Conservation (phyloP, 768 basidiomycete genomes). For the Tricholoma matsutake region DNA sequence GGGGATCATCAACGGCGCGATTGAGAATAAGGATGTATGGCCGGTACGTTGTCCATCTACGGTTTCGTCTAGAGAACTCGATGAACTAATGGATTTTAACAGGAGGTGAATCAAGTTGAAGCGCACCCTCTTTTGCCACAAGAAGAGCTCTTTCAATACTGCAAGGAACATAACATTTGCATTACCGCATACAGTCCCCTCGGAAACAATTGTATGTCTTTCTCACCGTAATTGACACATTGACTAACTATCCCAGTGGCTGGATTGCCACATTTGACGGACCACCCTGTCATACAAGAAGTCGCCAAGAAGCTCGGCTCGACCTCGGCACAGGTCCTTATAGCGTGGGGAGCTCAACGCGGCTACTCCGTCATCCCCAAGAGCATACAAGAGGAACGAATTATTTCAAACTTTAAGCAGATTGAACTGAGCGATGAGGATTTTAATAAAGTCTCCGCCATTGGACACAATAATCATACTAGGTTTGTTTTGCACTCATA, state of each 20-base stretch:
- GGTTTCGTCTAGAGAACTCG: neutral
- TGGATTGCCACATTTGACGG: conserved; percentile 64
- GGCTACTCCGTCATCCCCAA: conserved; percentile 87
- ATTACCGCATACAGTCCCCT: conserved; percentile 68
- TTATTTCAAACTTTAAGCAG: conserved; percentile 77
- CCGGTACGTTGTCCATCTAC: conserved; percentile 44
- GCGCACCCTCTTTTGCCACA: conserved; percentile 80
- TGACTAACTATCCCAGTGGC: conserved; percentile 36
- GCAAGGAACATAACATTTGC: conserved; percentile 67
- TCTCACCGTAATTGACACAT: neutral
- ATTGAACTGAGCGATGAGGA: conserved; percentile 64
- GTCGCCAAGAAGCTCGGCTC: conserved; percentile 63
- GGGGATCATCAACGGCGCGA: conserved; percentile 62
- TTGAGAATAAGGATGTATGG: conserved; percentile 43
- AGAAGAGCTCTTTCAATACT: conserved; percentile 67
- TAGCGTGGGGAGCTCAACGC: conserved; percentile 76
- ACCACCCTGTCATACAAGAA: conserved; percentile 56
- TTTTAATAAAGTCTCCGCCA: conserved; percentile 52
- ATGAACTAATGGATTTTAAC: neutral
- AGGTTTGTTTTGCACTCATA: conserved; percentile 24
- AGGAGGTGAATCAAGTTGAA: conserved; percentile 79
- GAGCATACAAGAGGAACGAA: conserved; percentile 68
- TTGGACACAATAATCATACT: conserved; percentile 47
- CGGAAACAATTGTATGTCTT: conserved; percentile 67
- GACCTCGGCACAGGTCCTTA: conserved; percentile 75